A percentile compares a stretch with the other conserved stretches of the same genome.
These are phyloP conservation scores for Microglena sp. DNA, from an alignment of 139 green algal genomes.

Conservation along the genomic window DNA sequence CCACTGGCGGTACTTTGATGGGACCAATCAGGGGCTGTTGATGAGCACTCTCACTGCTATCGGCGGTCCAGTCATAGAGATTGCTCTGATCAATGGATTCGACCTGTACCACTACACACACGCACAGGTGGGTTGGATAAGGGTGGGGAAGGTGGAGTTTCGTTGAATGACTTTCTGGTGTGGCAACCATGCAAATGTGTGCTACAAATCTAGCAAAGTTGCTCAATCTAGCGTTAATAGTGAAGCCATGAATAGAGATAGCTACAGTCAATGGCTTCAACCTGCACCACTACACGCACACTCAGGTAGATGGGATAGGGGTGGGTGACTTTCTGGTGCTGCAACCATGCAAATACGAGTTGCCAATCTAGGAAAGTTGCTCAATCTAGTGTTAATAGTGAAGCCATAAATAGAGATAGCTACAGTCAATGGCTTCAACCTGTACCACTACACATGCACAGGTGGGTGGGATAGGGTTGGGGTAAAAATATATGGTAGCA, in stretches of 20 bases:
- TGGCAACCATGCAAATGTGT: too few relatives aligned
- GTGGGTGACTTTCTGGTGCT: too few relatives aligned
- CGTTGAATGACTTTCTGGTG: too few relatives aligned
- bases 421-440: constrained; percentile 9
- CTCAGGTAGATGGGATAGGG: constrained; percentile 1
- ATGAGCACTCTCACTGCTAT: constrained; percentile 20
- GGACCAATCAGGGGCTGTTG: constrained; percentile 2
- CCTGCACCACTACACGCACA: constrained; percentile 15
- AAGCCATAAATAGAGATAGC: constrained; percentile 15
- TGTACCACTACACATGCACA: constrained; percentile 18
- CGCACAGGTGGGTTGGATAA: constrained; percentile 3
- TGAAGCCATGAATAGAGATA: constrained; percentile 16
- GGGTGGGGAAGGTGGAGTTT: too few relatives aligned
- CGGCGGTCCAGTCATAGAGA: constrained; percentile 13
- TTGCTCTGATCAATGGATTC: constrained; percentile 14
- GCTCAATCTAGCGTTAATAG: too few relatives aligned
- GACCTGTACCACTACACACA: constrained; percentile 17
- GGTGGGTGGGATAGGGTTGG: too few relatives aligned
- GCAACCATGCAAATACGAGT: too few relatives aligned
- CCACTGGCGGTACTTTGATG: constrained; percentile 11
- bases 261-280: constrained; percentile 10
- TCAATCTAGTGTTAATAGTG: too few relatives aligned
- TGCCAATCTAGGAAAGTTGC: too few relatives aligned
- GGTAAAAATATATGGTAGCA: too few relatives aligned
- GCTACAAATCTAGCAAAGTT: too few relatives aligned